These are phyloP conservation scores for Blastocladiella emersonii DNA, from an alignment of 371 early-diverging fungal genomes.

Conservation along the genomic window DNA sequence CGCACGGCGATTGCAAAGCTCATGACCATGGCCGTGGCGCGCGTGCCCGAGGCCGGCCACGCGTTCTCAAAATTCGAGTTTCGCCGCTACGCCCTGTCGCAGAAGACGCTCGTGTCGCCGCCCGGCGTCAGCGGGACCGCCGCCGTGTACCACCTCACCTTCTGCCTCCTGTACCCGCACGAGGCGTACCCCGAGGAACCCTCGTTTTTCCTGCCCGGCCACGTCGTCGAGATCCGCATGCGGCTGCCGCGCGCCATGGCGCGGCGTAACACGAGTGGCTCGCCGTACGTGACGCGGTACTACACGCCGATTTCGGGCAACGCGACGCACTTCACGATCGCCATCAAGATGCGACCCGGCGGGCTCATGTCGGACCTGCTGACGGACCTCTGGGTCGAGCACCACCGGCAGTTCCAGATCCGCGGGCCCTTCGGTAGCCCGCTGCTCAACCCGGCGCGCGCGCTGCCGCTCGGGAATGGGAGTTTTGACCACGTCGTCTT, in stretches of 20 bases:
- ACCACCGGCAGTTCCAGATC: conserved; percentile 24
- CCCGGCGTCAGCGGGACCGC: not conserved
- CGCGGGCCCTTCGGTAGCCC: conserved; percentile 26
- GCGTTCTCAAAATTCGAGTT: conserved; percentile 18
- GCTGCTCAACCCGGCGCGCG: conserved; percentile 12
- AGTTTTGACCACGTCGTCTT: conserved; percentile 6
- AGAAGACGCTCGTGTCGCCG: conserved; percentile 1
- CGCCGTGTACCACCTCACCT: conserved; percentile 9
- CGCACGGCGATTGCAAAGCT: conserved; percentile 24
- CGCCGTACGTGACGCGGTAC: conserved; percentile 14
- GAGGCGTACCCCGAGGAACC: conserved; percentile 14
- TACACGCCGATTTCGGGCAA: conserved; percentile 22
- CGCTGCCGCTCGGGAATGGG: conserved; percentile 8
- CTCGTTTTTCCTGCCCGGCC: conserved; percentile 18
- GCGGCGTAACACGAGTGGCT: not conserved
- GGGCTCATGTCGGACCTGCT: conserved; percentile 10
- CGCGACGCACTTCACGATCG: conserved; percentile 14
- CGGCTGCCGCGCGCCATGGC: conserved; percentile 9
- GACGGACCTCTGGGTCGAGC: conserved; percentile 13
- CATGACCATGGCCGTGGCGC: conserved; percentile 17
- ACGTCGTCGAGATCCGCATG: conserved; percentile 19
- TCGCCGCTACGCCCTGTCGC: conserved; percentile 21
- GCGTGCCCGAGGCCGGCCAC: not conserved
- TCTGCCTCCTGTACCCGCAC: conserved; percentile 21
- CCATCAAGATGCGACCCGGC: conserved; percentile 10